phyloP scores from a whole-genome alignment of 176 grass and related monocot species.

The Tuctoria greenei region DNA sequence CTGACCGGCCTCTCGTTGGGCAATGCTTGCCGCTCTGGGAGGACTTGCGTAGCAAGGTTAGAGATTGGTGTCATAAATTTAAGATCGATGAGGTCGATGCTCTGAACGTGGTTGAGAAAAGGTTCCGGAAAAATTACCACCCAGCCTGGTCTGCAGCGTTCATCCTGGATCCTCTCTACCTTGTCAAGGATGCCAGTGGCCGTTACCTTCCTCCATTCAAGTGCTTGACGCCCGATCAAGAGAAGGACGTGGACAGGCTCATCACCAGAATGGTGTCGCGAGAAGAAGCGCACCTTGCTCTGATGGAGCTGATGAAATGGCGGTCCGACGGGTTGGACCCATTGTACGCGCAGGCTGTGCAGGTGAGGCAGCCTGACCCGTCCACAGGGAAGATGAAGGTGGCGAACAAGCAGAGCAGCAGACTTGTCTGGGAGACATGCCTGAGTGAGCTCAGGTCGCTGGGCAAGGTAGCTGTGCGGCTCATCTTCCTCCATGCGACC shows the following conservation, averaged over 20 bases:
- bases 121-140: conserved; percentile 81
- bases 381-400: conserved; percentile 78
- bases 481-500: conserved; percentile 86
- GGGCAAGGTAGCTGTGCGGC: conserved; percentile 67
- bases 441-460: conserved; percentile 70
- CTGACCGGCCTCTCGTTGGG: conserved; percentile 68
- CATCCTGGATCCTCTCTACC: conserved; percentile 73
- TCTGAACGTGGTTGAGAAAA: conserved; percentile 54
- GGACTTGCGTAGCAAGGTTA: conserved; percentile 59
- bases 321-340: conserved; percentile 72
- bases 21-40: conserved; percentile 83
- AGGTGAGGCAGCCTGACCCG: conserved; percentile 69
- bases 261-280: conserved; percentile 77
- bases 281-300: conserved; percentile 76
- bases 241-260: conserved; percentile 82
- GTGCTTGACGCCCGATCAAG: conserved; percentile 71
- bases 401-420: conserved; percentile 79
- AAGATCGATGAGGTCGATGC: conserved; percentile 38
- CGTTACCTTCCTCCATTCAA: conserved; percentile 87
- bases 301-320: conserved; percentile 98
- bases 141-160: conserved; percentile 82
- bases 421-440: conserved; percentile 84
- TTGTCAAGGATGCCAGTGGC: conserved; percentile 69
- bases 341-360: conserved; percentile 79
- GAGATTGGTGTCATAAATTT: conserved; percentile 65